phyloP scores from a whole-genome alignment of 352 stramenopile genomes.

The Aphanomyces euteiches region DNA sequence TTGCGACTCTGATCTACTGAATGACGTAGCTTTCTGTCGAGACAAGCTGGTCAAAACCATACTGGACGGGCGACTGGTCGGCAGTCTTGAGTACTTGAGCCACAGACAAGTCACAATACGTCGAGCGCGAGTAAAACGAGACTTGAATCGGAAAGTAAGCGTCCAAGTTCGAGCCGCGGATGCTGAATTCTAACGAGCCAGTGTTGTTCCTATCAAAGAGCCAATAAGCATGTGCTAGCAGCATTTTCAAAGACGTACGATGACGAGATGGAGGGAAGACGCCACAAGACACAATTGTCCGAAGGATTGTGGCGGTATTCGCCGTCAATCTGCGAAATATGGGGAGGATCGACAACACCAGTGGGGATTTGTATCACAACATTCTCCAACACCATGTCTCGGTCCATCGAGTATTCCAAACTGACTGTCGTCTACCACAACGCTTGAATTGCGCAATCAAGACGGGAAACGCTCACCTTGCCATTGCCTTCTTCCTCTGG shows the following conservation, averaged over 20 bases:
- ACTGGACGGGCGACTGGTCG: slow-evolving; percentile 67
- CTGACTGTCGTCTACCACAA: slow-evolving; percentile 70
- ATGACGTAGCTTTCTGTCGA: slow-evolving; percentile 86
- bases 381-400: slow-evolving; percentile 85
- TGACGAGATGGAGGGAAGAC: slow-evolving; percentile 71
- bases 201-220: slow-evolving; percentile 59
- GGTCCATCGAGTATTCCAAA: slow-evolving; percentile 84
- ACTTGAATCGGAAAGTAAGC: slow-evolving; percentile 85
- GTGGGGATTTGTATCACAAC: slow-evolving; percentile 82
- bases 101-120: slow-evolving; percentile 83
- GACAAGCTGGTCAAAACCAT: slow-evolving; percentile 84
- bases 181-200: slow-evolving; percentile 75
- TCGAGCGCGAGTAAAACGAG: slow-evolving; percentile 84
- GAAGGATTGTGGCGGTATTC: slow-evolving; percentile 83
- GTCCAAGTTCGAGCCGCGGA: slow-evolving; percentile 75
- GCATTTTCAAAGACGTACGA: slow-evolving; percentile 46
- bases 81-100: slow-evolving; percentile 68
- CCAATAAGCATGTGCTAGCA: background rate
- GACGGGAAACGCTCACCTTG: slow-evolving; percentile 44
- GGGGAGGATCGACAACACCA: slow-evolving; percentile 61
- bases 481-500: slow-evolving; percentile 76
- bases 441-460: background rate
- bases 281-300: slow-evolving; percentile 69
- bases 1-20: slow-evolving; percentile 56
- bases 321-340: slow-evolving; percentile 71